Conservation (phyloP, 108 stramenopile genomes). For the Skeletonema tropicum region DNA sequence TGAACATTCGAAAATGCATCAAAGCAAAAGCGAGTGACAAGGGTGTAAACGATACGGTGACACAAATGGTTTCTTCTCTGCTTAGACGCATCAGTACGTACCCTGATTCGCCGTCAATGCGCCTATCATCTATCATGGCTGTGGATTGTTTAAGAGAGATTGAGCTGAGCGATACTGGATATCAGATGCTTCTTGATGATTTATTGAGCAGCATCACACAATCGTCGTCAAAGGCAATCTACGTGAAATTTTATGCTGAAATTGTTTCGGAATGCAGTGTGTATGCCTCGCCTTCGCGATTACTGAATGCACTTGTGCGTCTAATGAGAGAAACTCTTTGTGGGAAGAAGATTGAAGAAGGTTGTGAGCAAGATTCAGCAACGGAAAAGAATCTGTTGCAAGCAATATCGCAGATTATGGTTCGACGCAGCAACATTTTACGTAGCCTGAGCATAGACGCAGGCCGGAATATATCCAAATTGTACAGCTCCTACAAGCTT, state of each 20-base stretch:
- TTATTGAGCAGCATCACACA: slow-evolving; percentile 1
- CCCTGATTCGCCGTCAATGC: slow-evolving; percentile 25
- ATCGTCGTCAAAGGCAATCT: neutral
- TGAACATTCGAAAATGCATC: slow-evolving; percentile 8
- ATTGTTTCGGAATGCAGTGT: slow-evolving; percentile 41
- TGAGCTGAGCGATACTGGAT: slow-evolving; percentile 6
- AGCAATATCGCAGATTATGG: slow-evolving; percentile 29
- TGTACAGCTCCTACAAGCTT: slow-evolving; percentile 6
- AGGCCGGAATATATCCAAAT: neutral
- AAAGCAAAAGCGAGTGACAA: neutral
- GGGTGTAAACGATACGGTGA: neutral
- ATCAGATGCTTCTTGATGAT: slow-evolving; percentile 12
- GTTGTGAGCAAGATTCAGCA: neutral
- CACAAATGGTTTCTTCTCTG: slow-evolving; percentile 9
- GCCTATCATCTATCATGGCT: slow-evolving; percentile 18
- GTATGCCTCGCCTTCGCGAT: slow-evolving; percentile 14
- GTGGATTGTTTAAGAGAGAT: slow-evolving; percentile 23
- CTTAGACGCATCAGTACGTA: slow-evolving; percentile 1
- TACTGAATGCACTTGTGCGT: slow-evolving; percentile 12
- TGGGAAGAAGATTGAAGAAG: neutral
- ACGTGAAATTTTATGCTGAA: slow-evolving; percentile 36
- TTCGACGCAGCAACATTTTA: slow-evolving; percentile 37
- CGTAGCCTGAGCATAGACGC: slow-evolving; percentile 9
- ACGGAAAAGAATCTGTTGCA: slow-evolving; percentile 1
- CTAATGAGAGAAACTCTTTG: slow-evolving; percentile 31